phyloP scores from a whole-genome alignment of 495 filamentous ascomycete genomes.

The Penicillium longicatenatum region DNA sequence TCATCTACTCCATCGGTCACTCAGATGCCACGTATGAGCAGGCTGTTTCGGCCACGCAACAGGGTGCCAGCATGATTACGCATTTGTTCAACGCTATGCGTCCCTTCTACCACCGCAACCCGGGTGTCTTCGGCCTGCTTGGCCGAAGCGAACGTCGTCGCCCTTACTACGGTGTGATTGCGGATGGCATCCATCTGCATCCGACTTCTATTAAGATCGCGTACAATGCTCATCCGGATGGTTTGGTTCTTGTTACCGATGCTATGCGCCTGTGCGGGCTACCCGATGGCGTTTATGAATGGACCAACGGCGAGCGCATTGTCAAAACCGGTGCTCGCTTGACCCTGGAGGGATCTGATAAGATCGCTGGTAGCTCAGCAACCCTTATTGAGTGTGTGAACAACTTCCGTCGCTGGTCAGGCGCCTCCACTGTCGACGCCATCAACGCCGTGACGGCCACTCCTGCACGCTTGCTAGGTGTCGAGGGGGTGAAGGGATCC shows the following conservation, averaged over 20 bases:
- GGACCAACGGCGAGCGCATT: conserved; percentile 75
- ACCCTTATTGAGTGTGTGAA: conserved; percentile 78
- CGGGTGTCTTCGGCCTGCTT: conserved; percentile 79
- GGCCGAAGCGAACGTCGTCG: conserved; percentile 47
- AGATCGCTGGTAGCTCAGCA: conserved; percentile 71
- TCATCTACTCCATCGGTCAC: conserved; percentile 79
- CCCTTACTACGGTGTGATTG: conserved; percentile 63
- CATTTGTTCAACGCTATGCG: conserved; percentile 92
- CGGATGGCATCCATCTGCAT: conserved; percentile 65
- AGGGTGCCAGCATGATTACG: conserved; percentile 81
- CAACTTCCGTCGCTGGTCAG: conserved; percentile 76
- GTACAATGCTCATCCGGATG: conserved; percentile 56
- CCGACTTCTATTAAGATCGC: conserved; percentile 61
- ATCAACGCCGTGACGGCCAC: conserved; percentile 70
- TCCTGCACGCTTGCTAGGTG: conserved; percentile 71
- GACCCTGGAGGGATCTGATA: conserved; percentile 67
- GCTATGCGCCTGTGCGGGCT: conserved; percentile 65
- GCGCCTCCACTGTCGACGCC: conserved; percentile 61
- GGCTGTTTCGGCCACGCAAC: conserved; percentile 62
- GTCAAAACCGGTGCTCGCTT: conserved; percentile 67
- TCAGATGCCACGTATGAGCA: conserved; percentile 77
- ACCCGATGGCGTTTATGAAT: conserved; percentile 74
- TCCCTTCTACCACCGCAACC: conserved; percentile 81
- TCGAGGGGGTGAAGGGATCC: conserved; percentile 66
- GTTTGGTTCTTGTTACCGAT: conserved; percentile 63